Base-by-base conservation (phyloP, 208 protist species). In the Trypanosomatidae sp. region DNA sequence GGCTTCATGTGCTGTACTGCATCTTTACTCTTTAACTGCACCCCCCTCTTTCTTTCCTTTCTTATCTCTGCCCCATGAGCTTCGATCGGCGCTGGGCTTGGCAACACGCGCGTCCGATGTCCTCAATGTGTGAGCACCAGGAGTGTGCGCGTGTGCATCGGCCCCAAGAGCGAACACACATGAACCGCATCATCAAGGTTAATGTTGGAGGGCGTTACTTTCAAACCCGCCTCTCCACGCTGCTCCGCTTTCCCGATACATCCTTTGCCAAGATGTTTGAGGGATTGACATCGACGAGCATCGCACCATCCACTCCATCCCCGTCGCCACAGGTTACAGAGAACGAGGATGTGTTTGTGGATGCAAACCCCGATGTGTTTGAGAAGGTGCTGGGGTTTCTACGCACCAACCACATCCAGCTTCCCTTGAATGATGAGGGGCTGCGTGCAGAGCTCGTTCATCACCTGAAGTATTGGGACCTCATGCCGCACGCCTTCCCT, bases 281-380 rank as follows among this genome's bases (percentile, higher is more conserved):
- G 2, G 62, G 44, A 30, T 33, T 76, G 41, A 33, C 39, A 47
- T 12, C 78, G 19, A 3, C 70, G 25, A 39, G 62, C n/a, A 17
- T 55, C 41, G 15, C 62, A 19, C 7, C 70, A 10, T 12, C 66
- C 65, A 53, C 28, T 62, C n/a, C 46, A 41, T 53, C 41, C n/a
- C 15, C 77, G 58, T 22, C 65, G 15, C 56, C 17, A 19, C 10
- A 13, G 62, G 30, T 68, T 8, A 46, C 19, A 2, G 67, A 17
- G 13, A 50, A n/a, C 15, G 79, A 74, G 41, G 84, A 91, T 52
- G 84, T 93, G 1, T 96, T 96, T 67, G 66, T 94, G 17, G 91
- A 96, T 73, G 88, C 89, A 9, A 88, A 77, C 52, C 91, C 91
- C n/a, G 77, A 84, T 28, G 91, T 92, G 0, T 96, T 96, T 65